Evolutionary conservation across 23 red algal genomes (phyloP).

Genomic region (Gracilariopsis chorda): DNA sequence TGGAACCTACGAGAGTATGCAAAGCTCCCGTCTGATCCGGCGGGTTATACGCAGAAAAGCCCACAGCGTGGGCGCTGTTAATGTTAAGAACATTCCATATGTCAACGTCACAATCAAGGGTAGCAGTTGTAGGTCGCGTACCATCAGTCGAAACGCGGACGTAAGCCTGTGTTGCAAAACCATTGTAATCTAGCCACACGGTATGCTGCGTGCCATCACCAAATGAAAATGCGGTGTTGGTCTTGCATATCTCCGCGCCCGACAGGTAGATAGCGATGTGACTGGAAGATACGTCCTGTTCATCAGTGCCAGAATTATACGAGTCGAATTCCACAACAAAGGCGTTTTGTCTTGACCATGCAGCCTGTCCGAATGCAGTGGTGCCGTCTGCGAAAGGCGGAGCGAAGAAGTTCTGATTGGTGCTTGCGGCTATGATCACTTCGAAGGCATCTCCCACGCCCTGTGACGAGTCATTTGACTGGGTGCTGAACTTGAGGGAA

Average conservation of each 20-base stretch:
- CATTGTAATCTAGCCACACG: constrained; percentile 63
- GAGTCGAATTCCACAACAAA: constrained; percentile 71
- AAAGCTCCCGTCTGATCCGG: not conserved
- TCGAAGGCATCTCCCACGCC: constrained; percentile 59
- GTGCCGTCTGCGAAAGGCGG: constrained; percentile 25
- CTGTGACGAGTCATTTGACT: constrained; percentile 10
- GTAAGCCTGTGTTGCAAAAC: constrained; percentile 39
- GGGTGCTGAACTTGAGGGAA: constrained; percentile 41
- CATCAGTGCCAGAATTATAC: constrained; percentile 47
- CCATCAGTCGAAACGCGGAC: constrained; percentile 19
- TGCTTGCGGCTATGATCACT: constrained; percentile 25
- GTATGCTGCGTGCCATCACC: constrained; percentile 39
- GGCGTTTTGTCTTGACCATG: constrained; percentile 58
- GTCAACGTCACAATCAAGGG: constrained; percentile 47
- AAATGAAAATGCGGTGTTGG: constrained; percentile 9
- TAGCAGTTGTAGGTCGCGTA: constrained; percentile 20
- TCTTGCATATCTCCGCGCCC: constrained; percentile 20
- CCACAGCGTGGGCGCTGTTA: constrained; percentile 35
- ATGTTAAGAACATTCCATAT: constrained; percentile 57
- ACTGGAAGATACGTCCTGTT: constrained; percentile 33
- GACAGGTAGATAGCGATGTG: constrained; percentile 49
- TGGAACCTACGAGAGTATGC: constrained; percentile 30
- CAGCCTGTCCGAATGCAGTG: not conserved
- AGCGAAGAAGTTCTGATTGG: not conserved
- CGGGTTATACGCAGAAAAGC: constrained; percentile 55